Conservation (phyloP, 2,329 filamentous ascomycete genomes). For the Colletotrichum nymphaeae region DNA sequence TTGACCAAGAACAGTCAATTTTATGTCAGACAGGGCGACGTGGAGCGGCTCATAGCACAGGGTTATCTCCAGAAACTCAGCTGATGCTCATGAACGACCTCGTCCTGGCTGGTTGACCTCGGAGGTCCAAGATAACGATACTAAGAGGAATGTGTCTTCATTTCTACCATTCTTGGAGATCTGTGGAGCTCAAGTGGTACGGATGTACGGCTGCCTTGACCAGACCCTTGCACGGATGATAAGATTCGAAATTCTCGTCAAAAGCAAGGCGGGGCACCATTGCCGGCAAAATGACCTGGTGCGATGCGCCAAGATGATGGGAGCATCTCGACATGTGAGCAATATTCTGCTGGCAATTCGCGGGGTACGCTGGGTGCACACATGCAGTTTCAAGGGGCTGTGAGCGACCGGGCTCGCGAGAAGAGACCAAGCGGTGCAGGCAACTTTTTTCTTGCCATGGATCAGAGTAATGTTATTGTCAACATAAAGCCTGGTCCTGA, state of each 20-base stretch:
- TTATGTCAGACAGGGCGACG: constrained; percentile 94
- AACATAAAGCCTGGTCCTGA: constrained; percentile 11
- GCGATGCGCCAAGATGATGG: constrained; percentile 18
- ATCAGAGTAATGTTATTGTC: constrained; percentile 5
- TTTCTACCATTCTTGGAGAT: constrained; percentile 15
- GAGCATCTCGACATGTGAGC: constrained; percentile 4
- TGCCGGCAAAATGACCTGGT: neutral
- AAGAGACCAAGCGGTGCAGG: constrained; percentile 4
- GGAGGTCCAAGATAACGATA: neutral
- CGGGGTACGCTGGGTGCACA: constrained; percentile 5
- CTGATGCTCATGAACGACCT: constrained; percentile 57
- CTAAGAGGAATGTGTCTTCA: constrained; percentile 9
- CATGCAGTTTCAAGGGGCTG: constrained; percentile 23
- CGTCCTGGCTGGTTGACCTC: neutral
- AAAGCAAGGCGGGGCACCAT: constrained; percentile 10
- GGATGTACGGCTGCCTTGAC: constrained; percentile 1
- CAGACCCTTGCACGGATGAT: constrained; percentile 8
- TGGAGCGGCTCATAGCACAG: constrained; percentile 92
- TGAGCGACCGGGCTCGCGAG: constrained; percentile 1
- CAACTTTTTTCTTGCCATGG: constrained; percentile 6
- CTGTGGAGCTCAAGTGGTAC: neutral
- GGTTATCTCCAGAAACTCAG: constrained; percentile 93
- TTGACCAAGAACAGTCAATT: constrained; percentile 99
- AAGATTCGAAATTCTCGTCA: neutral
- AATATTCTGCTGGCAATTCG: neutral